These are phyloP conservation scores for Kwoniella dejecticola DNA, from an alignment of 768 basidiomycete species.

Conservation along the genomic window DNA sequence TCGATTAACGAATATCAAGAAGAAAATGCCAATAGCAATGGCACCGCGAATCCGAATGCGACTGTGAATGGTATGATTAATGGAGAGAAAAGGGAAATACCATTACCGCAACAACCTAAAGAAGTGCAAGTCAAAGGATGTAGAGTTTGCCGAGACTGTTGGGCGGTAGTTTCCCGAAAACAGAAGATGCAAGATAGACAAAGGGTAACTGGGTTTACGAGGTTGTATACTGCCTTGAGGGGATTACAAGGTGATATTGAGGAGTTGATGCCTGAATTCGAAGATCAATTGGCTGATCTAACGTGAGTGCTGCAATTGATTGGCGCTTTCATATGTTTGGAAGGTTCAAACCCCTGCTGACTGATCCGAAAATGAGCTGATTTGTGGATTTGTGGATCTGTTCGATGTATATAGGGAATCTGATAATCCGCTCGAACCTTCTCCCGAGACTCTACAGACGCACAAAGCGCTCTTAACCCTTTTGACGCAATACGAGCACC, in stretches of 20 bases:
- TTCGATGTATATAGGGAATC: conserved; percentile 19
- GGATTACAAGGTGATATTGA: conserved; percentile 86
- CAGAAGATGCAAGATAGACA: conserved; percentile 72
- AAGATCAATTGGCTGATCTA: conserved; percentile 74
- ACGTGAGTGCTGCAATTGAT: conserved; percentile 63
- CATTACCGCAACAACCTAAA: conserved; percentile 55
- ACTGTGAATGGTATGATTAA: conserved; percentile 3
- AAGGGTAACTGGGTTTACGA: conserved; percentile 65
- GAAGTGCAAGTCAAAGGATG: conserved; percentile 75
- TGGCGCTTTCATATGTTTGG: no score
- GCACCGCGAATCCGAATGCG: conserved; percentile 46
- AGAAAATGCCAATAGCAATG: conserved; percentile 7
- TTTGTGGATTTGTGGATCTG: neutral
- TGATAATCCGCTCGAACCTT: conserved; percentile 57
- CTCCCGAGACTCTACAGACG: conserved; percentile 56
- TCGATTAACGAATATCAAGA: neutral
- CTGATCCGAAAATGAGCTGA: neutral
- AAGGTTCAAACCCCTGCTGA: no score
- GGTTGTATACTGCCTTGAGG: conserved; percentile 75
- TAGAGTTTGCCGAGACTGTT: conserved; percentile 80
- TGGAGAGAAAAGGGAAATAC: conserved; percentile 66
- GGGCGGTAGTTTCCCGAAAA: conserved; percentile 75
- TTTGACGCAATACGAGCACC: conserved; percentile 83
- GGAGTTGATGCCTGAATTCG: conserved; percentile 79
- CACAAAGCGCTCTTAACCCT: conserved; percentile 81